A percentile compares a stretch with the other conserved stretches of the same genome.
These are phyloP conservation scores for Penicillium concentricum DNA, from an alignment of 2,329 filamentous ascomycete species.

Conservation along the genomic window DNA sequence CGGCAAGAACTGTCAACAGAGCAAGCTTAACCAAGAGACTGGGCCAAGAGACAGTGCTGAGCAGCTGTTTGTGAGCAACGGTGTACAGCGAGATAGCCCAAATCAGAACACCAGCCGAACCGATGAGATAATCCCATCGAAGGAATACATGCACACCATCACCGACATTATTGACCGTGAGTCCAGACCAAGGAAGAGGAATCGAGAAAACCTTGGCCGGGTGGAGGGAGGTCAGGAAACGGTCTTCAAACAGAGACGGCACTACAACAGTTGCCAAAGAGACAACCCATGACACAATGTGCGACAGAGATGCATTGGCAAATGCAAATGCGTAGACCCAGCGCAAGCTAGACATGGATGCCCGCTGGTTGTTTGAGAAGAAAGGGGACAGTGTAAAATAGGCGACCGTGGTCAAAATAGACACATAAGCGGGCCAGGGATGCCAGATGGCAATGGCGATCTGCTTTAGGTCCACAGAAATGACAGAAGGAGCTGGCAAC, in stretches of 20 bases:
- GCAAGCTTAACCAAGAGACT: constrained; percentile 36
- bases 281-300: constrained; percentile 44
- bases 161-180: constrained; percentile 35
- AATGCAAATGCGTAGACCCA: constrained; percentile 45
- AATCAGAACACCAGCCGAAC: constrained; percentile 42
- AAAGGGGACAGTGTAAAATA: constrained; percentile 26
- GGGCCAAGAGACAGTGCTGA: constrained; percentile 25
- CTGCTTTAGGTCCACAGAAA: constrained; percentile 48
- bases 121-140: constrained; percentile 51
- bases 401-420: constrained; percentile 38
- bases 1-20: constrained; percentile 38
- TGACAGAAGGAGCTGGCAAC: constrained; percentile 41
- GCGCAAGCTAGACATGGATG: constrained; percentile 35
- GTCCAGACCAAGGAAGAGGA: constrained; percentile 35
- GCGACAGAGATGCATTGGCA: constrained; percentile 38
- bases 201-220: constrained; percentile 40
- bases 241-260: constrained; percentile 36
- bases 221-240: constrained; percentile 36
- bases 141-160: constrained; percentile 48
- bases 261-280: constrained; percentile 39
- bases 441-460: constrained; percentile 52
- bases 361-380: constrained; percentile 25
- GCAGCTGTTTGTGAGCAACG: constrained; percentile 28
- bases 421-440: constrained; percentile 50
- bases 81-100: constrained; percentile 46